Evolutionary conservation across 805 yeast genomes (phyloP), one percentile per base, ranked within the genome.

Genomic region (Metschnikowia borealis): DNA sequence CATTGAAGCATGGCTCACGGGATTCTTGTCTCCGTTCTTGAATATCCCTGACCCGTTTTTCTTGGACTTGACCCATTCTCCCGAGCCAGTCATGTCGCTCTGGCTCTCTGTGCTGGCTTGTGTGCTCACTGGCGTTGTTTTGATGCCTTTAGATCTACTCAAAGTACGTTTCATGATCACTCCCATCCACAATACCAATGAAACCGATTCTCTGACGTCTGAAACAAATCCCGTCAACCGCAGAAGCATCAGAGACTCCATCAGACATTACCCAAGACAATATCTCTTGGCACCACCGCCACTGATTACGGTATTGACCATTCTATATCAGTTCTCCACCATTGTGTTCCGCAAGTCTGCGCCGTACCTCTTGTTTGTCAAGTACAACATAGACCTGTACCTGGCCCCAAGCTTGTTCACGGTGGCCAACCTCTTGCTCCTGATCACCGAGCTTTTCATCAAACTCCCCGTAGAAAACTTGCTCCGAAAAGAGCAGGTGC

Each of bases 1-100:
- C 0, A 70, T 90, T 42, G 92, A 88, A 62, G 89, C 96, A 1
- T 91, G 98, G 97, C 75, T 90, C 44, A 86, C 95, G 0, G 97
- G 97, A 3, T 81, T 91, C 54, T 63, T 90, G 6, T 84, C 96
- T 4, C 94, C 97, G 2, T 70, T 88, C 42, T 66, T 87, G 47
- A 85, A 87, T 17, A 81, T 89, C 31, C 96, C 97, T 0, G 97
- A 91, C 63, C 97, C 97, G 2, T 82, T 83, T 54, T 85, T 89
- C 64, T 83, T 89, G 57, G 96, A 89, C 55, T 77, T 87, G 46
- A 77, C 88, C 18, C 94, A 87, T 60, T 85, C 94, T 10, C 81
- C 90, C 3, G 89, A 85, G 53, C 89, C 95, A 1, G 68, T 80
- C 44, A 72, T 78, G 46, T 82, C 92, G n/a, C 70, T 90, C 7